Conservation (phyloP, 2,329 filamentous ascomycete species). For the Botrytis medusae region DNA sequence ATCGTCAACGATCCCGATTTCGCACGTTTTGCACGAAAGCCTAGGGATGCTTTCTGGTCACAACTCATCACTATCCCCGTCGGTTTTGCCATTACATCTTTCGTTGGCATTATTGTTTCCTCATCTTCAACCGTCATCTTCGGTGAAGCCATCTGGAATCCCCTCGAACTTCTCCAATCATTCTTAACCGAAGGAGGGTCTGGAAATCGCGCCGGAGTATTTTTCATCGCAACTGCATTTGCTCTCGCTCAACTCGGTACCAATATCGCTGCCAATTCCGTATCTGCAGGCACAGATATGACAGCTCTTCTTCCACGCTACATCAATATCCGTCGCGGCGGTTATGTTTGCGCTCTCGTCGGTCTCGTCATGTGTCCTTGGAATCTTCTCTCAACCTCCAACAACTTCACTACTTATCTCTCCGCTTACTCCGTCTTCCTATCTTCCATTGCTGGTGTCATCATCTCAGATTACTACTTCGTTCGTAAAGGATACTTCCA, state of each 20-base stretch:
- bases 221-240: constrained; percentile 69
- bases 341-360: constrained; percentile 78
- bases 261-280: constrained; percentile 84
- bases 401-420: constrained; percentile 88
- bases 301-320: constrained; percentile 77
- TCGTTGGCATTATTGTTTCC: constrained; percentile 79
- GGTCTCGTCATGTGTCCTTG: constrained; percentile 86
- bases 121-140: constrained; percentile 71
- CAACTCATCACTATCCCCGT: constrained; percentile 74
- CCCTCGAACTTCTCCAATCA: constrained; percentile 62
- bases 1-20: constrained; percentile 84
- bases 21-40: constrained; percentile 75
- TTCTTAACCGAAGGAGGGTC: constrained; percentile 70
- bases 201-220: constrained; percentile 71
- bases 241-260: constrained; percentile 80
- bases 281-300: constrained; percentile 76
- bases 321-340: constrained; percentile 81
- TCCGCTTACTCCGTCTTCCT: constrained; percentile 92
- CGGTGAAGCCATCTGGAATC: constrained; percentile 69
- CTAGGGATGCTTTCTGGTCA: constrained; percentile 74
- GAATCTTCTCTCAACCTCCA: constrained; percentile 71
- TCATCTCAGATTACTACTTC: constrained; percentile 83
- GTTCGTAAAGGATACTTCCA: constrained; percentile 81
- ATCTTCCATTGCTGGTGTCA: constrained; percentile 91
- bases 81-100: constrained; percentile 75